phyloP scores from a whole-genome alignment of 768 basidiomycete genomes.

The Collybiopsis luxurians region DNA sequence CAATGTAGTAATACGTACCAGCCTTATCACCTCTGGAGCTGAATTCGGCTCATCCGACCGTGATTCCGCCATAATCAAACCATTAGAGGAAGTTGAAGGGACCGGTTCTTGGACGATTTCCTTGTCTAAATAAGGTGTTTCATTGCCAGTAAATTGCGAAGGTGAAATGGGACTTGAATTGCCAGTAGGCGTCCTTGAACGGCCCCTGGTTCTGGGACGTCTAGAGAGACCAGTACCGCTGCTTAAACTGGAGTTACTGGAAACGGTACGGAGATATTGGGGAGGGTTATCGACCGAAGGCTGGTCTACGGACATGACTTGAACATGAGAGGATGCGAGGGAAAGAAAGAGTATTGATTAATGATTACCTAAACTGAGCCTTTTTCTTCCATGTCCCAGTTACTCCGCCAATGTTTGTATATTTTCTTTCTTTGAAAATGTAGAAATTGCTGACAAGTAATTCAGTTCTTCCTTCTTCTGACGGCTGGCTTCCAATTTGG shows the following conservation, averaged over 20 bases:
- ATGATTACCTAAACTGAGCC: background rate
- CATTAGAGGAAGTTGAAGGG: background rate
- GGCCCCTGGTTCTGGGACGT: slow-evolving; percentile 50
- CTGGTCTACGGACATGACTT: too few species aligned
- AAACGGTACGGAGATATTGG: slow-evolving; percentile 37
- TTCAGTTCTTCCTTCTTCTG: slow-evolving; percentile 59
- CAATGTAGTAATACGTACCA: too few species aligned
- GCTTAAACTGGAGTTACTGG: slow-evolving; percentile 47
- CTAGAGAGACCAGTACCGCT: slow-evolving; percentile 52
- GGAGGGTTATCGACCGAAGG: too few species aligned
- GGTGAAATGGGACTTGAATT: too few species aligned
- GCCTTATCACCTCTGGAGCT: background rate
- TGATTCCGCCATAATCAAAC: background rate
- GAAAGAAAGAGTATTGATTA: background rate
- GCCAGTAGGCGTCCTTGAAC: slow-evolving; percentile 41
- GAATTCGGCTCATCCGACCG: background rate
- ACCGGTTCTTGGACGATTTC: background rate
- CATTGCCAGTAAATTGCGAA: too few species aligned
- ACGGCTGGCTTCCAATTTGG: slow-evolving; percentile 84
- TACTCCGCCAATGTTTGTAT: too few species aligned
- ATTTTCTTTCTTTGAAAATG: too few species aligned
- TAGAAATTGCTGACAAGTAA: too few species aligned
- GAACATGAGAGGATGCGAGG: too few species aligned
- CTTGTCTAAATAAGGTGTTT: background rate
- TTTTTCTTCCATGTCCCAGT: too few species aligned